Percentiles rank a stretch among this genome's conserved stretches.
Evolutionary conservation across 257 asterid genomes (phyloP).

Genomic region (Fraxinus quadrangulata): DNA sequence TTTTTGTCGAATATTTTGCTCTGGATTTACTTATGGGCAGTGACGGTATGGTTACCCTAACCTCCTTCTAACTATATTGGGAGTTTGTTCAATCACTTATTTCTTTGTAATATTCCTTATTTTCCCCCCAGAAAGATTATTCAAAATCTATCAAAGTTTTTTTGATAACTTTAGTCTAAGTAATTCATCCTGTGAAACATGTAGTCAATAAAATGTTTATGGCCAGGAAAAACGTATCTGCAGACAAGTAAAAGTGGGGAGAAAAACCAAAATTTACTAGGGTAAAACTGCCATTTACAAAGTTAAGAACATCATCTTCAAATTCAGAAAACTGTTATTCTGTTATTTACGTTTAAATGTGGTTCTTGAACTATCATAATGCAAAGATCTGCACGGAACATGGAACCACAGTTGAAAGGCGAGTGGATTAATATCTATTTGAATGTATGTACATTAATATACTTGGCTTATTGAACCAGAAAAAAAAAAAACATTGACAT

Average conservation of each 20-base stretch:
- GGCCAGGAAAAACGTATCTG: neutral
- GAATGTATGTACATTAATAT: neutral
- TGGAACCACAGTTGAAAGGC: neutral
- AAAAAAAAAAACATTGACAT: neutral
- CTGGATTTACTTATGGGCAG: conserved; percentile 78
- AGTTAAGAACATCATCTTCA: neutral
- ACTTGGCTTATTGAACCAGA: neutral
- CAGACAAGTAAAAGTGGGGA: neutral
- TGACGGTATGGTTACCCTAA: conserved; percentile 57
- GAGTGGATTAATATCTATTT: neutral
- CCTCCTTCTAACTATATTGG: conserved; percentile 14
- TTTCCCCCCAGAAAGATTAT: neutral
- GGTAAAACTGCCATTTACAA: neutral
- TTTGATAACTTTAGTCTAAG: neutral
- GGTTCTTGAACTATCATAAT: neutral
- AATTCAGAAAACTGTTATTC: neutral
- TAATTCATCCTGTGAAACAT: neutral
- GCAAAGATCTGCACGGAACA: neutral
- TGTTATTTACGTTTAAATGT: neutral
- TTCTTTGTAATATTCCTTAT: conserved; percentile 4
- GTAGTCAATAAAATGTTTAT: neutral
- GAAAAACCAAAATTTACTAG: neutral
- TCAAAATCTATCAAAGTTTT: neutral
- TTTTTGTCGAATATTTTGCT: conserved; percentile 94
- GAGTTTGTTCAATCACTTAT: conserved; percentile 14